Evolutionary conservation across 148 eudicot genomes (phyloP).

Genomic region (Vaccinium vitisidaea): DNA sequence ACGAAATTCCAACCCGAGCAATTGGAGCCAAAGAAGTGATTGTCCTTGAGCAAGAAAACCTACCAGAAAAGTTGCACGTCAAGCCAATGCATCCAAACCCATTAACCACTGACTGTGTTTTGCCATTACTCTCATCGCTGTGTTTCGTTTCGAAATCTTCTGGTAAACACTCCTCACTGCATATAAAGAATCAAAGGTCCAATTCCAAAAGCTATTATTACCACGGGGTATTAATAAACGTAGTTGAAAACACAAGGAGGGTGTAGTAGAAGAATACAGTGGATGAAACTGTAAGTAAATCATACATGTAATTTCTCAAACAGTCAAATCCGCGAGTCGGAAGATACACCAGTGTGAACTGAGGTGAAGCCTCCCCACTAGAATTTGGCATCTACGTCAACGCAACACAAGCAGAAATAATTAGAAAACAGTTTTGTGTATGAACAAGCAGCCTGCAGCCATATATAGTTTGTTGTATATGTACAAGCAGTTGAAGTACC

Average conservation of each 20-base stretch:
- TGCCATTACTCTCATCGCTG: constrained; percentile 5
- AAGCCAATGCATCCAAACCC: constrained; percentile 31
- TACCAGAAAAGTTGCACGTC: constrained; percentile 44
- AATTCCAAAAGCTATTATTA: neutral
- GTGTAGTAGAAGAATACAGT: neutral
- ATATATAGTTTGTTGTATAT: neutral
- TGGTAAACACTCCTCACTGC: constrained; percentile 50
- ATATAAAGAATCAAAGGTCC: constrained; percentile 14
- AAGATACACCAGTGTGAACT: constrained; percentile 49
- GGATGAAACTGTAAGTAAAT: neutral
- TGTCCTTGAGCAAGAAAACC: constrained; percentile 66
- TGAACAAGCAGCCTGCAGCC: neutral
- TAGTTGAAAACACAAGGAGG: neutral
- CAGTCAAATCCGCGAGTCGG: constrained; percentile 41
- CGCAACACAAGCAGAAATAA: neutral
- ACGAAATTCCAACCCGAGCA: constrained; percentile 59
- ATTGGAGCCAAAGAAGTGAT: constrained; percentile 74
- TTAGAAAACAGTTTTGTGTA: neutral
- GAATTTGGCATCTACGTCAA: constrained; percentile 39
- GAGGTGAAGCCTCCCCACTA: constrained; percentile 35
- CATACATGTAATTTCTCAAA: constrained; percentile 59
- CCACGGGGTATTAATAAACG: too few species aligned
- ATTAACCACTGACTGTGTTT: neutral
- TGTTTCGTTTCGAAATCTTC: constrained; percentile 30
- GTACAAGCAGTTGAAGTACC: constrained; percentile 25